Evolutionary conservation across 2,329 filamentous ascomycete genomes (phyloP).

Genomic region (Ophiostoma quercus): DNA sequence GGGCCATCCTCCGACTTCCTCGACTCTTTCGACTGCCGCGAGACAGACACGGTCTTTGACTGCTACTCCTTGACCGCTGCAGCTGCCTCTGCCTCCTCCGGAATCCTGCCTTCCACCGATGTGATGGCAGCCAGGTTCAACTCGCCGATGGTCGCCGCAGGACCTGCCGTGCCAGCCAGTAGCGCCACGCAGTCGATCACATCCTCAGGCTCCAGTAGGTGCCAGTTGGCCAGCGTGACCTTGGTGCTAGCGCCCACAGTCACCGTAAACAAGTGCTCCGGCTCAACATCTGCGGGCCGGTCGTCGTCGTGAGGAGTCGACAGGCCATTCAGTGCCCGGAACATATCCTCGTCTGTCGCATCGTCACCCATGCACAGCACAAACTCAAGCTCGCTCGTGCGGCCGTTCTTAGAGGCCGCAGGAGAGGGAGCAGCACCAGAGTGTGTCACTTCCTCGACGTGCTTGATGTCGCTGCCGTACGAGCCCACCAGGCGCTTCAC

Average conservation of each 20-base stretch:
- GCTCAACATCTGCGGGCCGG: constrained; percentile 48
- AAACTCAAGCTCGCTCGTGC: constrained; percentile 65
- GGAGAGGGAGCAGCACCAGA: not conserved
- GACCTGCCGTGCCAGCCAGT: constrained; percentile 44
- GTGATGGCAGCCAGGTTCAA: constrained; percentile 54
- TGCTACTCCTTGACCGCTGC: constrained; percentile 11
- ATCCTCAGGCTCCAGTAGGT: constrained; percentile 80
- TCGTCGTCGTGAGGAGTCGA: constrained; percentile 36
- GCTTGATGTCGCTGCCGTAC: constrained; percentile 50
- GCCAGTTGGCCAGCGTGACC: constrained; percentile 84
- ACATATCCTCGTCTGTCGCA: constrained; percentile 96
- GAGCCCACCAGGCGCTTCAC: constrained; percentile 73
- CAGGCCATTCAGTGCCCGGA: constrained; percentile 67
- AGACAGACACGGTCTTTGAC: not conserved
- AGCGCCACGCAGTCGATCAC: constrained; percentile 67
- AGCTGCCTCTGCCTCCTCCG: constrained; percentile 27
- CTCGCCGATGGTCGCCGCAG: constrained; percentile 40
- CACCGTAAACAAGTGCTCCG: constrained; percentile 76
- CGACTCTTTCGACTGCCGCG: not conserved
- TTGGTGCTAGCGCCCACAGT: constrained; percentile 90
- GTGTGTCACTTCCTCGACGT: not conserved
- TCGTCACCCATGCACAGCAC: constrained; percentile 90
- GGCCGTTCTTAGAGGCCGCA: constrained; percentile 32
- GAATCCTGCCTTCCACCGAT: constrained; percentile 49
- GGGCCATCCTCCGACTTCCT: not conserved